A percentile compares a stretch with the other conserved stretches of the same genome.
Conservation (phyloP, 2,329 filamentous ascomycete genomes). For the Colletotrichum salicis region DNA sequence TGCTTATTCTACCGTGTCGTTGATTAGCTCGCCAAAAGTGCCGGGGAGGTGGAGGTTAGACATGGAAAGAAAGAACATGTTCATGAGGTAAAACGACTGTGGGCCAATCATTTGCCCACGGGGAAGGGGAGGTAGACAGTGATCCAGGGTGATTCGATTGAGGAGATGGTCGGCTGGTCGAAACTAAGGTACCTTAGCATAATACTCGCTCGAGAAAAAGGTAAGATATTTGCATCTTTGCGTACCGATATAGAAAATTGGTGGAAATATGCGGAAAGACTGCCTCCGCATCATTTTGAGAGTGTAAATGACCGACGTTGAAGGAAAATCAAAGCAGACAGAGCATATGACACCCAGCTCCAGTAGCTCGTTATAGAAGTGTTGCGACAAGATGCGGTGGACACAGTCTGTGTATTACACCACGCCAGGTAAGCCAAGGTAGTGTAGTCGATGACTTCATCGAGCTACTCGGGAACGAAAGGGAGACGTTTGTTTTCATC, state of each 20-base stretch:
- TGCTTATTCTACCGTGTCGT: not conserved
- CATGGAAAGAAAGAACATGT: not conserved
- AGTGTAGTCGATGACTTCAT: too few relatives aligned
- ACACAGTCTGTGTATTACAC: too few relatives aligned
- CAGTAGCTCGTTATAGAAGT: too few relatives aligned
- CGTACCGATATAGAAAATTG: not conserved
- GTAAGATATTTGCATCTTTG: too few relatives aligned
- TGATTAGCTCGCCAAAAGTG: not conserved
- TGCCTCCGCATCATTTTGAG: not conserved
- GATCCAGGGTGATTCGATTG: not conserved
- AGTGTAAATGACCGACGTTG: not conserved
- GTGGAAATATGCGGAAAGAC: not conserved
- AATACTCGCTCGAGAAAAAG: too few relatives aligned
- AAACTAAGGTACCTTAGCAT: not conserved
- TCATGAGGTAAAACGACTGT: not conserved
- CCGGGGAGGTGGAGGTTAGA: not conserved
- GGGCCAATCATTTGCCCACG: constrained; percentile 16
- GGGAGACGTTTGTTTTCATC: too few relatives aligned
- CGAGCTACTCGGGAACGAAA: too few relatives aligned
- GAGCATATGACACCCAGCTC: not conserved
- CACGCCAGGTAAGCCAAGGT: too few relatives aligned
- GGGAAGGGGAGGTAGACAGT: not conserved
- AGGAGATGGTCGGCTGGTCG: not conserved
- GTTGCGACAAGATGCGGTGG: too few relatives aligned
- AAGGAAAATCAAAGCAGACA: not conserved